Evolutionary conservation across 2,329 filamentous ascomycete genomes (phyloP).

Genomic region (Hypoxylon rubiginosum): DNA sequence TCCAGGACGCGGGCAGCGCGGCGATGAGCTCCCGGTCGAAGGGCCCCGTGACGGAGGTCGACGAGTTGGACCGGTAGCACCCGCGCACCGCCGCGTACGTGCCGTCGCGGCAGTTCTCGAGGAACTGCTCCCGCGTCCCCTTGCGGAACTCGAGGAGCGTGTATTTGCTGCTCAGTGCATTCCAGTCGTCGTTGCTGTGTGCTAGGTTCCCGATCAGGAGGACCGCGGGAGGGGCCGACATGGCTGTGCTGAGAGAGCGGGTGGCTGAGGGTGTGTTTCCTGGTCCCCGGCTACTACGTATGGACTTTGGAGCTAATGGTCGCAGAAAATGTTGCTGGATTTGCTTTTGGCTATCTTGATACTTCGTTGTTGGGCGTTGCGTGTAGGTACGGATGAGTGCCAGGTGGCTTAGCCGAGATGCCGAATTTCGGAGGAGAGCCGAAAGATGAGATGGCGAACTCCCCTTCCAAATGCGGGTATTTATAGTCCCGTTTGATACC

Average conservation of each 20-base stretch:
- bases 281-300: not conserved
- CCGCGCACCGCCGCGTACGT: slow-evolving; percentile 46
- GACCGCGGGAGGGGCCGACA: slow-evolving; percentile 42
- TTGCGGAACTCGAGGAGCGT: slow-evolving; percentile 44
- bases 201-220: slow-evolving; percentile 45
- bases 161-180: slow-evolving; percentile 46
- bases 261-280: not conserved
- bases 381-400: not conserved
- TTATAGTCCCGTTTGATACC: slow-evolving; percentile 3
- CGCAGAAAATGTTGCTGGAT: not conserved
- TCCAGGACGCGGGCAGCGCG: slow-evolving; percentile 59
- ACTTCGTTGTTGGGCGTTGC: not conserved
- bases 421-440: slow-evolving; percentile 36
- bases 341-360: not conserved
- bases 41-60: slow-evolving; percentile 43
- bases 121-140: slow-evolving; percentile 47
- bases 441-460: not conserved
- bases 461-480: slow-evolving; percentile 4
- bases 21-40: slow-evolving; percentile 63
- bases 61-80: slow-evolving; percentile 48
- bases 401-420: slow-evolving; percentile 27
- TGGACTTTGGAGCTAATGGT: not conserved
- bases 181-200: slow-evolving; percentile 44
- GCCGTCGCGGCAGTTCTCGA: slow-evolving; percentile 44
- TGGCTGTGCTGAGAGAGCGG: slow-evolving; percentile 6